Base-by-base conservation (phyloP, 2,329 filamentous ascomycete species). In the Cercospora sp. region DNA sequence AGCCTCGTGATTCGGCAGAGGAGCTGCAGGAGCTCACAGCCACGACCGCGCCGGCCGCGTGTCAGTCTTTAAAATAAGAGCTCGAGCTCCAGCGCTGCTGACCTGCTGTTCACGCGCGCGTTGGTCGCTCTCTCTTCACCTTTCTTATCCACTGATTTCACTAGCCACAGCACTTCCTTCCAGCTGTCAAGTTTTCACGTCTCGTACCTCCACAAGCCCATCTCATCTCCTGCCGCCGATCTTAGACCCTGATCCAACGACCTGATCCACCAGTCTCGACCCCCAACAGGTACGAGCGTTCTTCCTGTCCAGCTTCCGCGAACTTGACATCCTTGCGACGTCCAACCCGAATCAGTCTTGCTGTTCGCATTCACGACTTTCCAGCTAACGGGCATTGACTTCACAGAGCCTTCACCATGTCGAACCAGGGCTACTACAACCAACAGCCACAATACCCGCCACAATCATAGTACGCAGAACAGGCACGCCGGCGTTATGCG, bases 341-440 rank as follows among this genome's bases (percentile, higher is more conserved):
- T 20, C 8, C 53, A 31, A 57, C 23, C 28, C 30, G 18, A 26
- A 28, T 18, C 36, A 39, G 5, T n/a, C 36, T 39, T 39, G 18
- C 48, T 53, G 48, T 20, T 53, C 48, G 48, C 48, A 23, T 23
- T 53, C 53, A 51, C 53, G 28, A 57, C 23, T 28, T 48, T 51
- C 45, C 45, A 51, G 45, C 45, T 51, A 20, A 51, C 45, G 45
- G 18, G 3, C 10, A 23, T 51, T 39, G 26, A 23, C 55, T 59
- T 16, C 28, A 36, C 61, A 60, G 55, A 26, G 20, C 61, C 58
- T 42, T 36, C 70, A 75, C 59, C 28, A 83, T 84, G 82, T 78
- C 81, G 60, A 78, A 75, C 72, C 80, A 82, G 73, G 75, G 74
- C 31, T 82, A 82, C 73, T 83, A 73, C 60, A 80, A 79, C 62